phyloP scores from a whole-genome alignment of 257 asterid genomes.

The Gentiana straminea region DNA sequence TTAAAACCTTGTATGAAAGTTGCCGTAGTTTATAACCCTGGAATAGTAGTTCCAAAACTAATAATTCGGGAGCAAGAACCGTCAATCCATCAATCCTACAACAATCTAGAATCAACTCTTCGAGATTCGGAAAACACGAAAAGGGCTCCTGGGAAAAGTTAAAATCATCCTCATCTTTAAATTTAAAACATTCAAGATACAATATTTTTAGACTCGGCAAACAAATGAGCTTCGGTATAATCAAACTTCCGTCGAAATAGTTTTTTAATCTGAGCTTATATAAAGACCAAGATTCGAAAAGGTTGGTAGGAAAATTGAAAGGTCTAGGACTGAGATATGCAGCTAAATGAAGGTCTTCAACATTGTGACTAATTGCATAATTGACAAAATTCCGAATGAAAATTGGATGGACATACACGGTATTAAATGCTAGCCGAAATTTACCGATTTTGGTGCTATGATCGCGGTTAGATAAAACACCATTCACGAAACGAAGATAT shows the following conservation, averaged over 20 bases:
- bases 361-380: slow-evolving; percentile 18
- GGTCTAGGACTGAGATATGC: not conserved
- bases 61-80: slow-evolving; percentile 13
- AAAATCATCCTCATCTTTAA: slow-evolving; percentile 1
- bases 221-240: slow-evolving; percentile 6
- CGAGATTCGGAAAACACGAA: slow-evolving; percentile 14
- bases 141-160: slow-evolving; percentile 17
- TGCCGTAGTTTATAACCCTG: not conserved
- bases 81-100: slow-evolving; percentile 9
- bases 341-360: slow-evolving; percentile 11
- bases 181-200: slow-evolving; percentile 7
- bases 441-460: not conserved
- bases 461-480: slow-evolving; percentile 14
- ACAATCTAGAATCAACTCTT: slow-evolving; percentile 13
- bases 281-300: slow-evolving; percentile 7
- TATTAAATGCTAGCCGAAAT: slow-evolving; percentile 3
- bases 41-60: slow-evolving; percentile 9
- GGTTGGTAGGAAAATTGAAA: slow-evolving; percentile 6
- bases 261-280: slow-evolving; percentile 8
- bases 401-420: not conserved
- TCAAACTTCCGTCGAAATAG: not conserved
- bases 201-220: slow-evolving; percentile 14
- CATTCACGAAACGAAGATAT: slow-evolving; percentile 7
- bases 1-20: not conserved
- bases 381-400: slow-evolving; percentile 9